A percentile compares a stretch with the other conserved stretches of the same genome.
Conservation (phyloP, 495 filamentous ascomycete species). For the Daldinia decipiens region DNA sequence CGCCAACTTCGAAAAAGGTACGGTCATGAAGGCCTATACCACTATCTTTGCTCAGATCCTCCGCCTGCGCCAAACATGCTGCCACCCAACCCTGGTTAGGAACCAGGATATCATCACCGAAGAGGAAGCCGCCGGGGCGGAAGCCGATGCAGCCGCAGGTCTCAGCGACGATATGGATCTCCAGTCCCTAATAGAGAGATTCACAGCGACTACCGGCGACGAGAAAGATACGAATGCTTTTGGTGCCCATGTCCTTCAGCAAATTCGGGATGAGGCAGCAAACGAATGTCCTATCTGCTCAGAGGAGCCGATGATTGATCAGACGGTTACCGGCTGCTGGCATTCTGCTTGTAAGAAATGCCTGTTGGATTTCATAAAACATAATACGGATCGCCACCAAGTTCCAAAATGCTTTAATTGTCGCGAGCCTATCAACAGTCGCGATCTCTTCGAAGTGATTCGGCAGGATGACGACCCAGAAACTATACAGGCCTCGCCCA, state of each 20-base stretch:
- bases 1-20: slow-evolving; percentile 88
- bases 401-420: slow-evolving; percentile 88
- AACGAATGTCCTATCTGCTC: slow-evolving; percentile 95
- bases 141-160: slow-evolving; percentile 80
- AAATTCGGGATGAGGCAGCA: slow-evolving; percentile 88
- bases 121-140: slow-evolving; percentile 83
- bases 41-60: slow-evolving; percentile 98
- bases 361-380: slow-evolving; percentile 82
- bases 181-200: slow-evolving; percentile 81
- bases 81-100: slow-evolving; percentile 88
- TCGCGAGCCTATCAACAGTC: slow-evolving; percentile 79
- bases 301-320: slow-evolving; percentile 93
- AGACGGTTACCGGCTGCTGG: slow-evolving; percentile 95
- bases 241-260: slow-evolving; percentile 83
- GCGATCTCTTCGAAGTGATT: slow-evolving; percentile 92
- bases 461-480: slow-evolving; percentile 59
- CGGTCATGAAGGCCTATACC: slow-evolving; percentile 91
- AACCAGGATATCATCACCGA: slow-evolving; percentile 86
- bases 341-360: slow-evolving; percentile 96
- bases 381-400: slow-evolving; percentile 80
- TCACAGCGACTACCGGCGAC: slow-evolving; percentile 74
- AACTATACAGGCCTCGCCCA: slow-evolving; percentile 58
- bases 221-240: slow-evolving; percentile 75
- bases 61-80: slow-evolving; percentile 92
- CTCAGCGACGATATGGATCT: slow-evolving; percentile 97